These are phyloP conservation scores for Lipomyces starkeyi DNA, from an alignment of 805 yeast species.

Conservation along the genomic window DNA sequence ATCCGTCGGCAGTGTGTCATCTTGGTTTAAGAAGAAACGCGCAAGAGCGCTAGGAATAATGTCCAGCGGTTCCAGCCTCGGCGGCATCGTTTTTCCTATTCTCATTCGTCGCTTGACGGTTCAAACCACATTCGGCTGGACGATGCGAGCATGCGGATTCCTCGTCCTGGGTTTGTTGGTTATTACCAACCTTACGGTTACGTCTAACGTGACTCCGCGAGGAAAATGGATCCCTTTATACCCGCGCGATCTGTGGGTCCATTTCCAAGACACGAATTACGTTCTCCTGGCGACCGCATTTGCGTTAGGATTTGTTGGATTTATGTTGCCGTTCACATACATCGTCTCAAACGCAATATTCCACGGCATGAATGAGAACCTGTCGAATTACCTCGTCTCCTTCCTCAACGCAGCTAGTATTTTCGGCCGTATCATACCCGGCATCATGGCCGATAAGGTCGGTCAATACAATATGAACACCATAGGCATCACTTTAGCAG, in stretches of 20 bases:
- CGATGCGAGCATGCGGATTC: constrained; percentile 57
- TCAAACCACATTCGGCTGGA: constrained; percentile 60
- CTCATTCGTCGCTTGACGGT: constrained; percentile 52
- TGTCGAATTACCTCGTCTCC: constrained; percentile 45
- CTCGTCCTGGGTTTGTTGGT: constrained; percentile 47
- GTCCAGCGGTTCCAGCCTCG: constrained; percentile 59
- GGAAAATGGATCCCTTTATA: constrained; percentile 29
- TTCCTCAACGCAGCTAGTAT: constrained; percentile 47
- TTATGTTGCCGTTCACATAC: constrained; percentile 44
- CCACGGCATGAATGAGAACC: constrained; percentile 33
- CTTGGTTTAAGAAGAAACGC: constrained; percentile 53
- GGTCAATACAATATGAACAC: constrained; percentile 55
- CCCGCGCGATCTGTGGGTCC: constrained; percentile 25
- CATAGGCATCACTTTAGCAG: constrained; percentile 43
- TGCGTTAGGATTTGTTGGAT: constrained; percentile 32
- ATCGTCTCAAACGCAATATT: constrained; percentile 43
- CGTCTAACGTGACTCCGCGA: constrained; percentile 29
- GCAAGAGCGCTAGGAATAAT: constrained; percentile 56
- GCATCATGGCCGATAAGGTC: constrained; percentile 53
- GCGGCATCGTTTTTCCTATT: constrained; percentile 58
- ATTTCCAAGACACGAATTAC: constrained; percentile 26
- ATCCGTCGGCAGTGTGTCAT: constrained; percentile 31
- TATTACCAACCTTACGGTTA: constrained; percentile 40
- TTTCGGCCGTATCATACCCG: constrained; percentile 59
- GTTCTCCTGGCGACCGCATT: constrained; percentile 27